Percentiles rank a stretch among this genome's conserved stretches.
Evolutionary conservation across 2,329 filamentous ascomycete genomes (phyloP).

Genomic region (Colletotrichum magnum): DNA sequence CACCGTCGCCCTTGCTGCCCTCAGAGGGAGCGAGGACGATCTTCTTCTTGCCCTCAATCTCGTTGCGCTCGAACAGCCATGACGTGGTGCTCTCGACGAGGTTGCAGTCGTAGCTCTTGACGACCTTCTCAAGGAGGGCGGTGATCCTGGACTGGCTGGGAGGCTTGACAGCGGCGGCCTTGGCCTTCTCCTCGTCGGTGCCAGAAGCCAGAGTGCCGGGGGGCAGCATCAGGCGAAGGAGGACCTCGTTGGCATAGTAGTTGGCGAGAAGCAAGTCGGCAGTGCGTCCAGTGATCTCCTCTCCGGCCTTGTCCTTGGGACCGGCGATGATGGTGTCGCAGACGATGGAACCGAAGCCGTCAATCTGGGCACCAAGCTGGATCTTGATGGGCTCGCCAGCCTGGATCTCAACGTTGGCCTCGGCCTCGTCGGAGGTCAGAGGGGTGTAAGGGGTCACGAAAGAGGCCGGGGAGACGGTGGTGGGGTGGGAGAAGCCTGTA

Average conservation of each 20-base stretch:
- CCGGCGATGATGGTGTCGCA: constrained; percentile 90
- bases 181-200: constrained; percentile 95
- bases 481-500: constrained; percentile 89
- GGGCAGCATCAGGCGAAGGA: constrained; percentile 91
- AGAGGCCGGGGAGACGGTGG: constrained; percentile 92
- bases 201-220: constrained; percentile 87
- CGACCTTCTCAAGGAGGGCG: constrained; percentile 89
- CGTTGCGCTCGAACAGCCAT: constrained; percentile 96
- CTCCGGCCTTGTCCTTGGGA: constrained; percentile 71
- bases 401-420: constrained; percentile 85
- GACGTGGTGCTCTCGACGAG: constrained; percentile 98
- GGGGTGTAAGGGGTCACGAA: constrained; percentile 98
- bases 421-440: constrained; percentile 85
- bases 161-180: constrained; percentile 85
- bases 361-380: constrained; percentile 98
- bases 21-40: constrained; percentile 92
- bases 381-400: constrained; percentile 94
- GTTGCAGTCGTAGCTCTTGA: constrained; percentile 90
- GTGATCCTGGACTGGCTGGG: constrained; percentile 91
- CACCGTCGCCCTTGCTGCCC: constrained; percentile 90
- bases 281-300: constrained; percentile 79
- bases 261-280: constrained; percentile 93
- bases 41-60: constrained; percentile 98
- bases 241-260: constrained; percentile 94
- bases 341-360: constrained; percentile 96